phyloP scores from a whole-genome alignment of 1,139 yeast species.

The Kurtzmaniella quercitrusa region DNA sequence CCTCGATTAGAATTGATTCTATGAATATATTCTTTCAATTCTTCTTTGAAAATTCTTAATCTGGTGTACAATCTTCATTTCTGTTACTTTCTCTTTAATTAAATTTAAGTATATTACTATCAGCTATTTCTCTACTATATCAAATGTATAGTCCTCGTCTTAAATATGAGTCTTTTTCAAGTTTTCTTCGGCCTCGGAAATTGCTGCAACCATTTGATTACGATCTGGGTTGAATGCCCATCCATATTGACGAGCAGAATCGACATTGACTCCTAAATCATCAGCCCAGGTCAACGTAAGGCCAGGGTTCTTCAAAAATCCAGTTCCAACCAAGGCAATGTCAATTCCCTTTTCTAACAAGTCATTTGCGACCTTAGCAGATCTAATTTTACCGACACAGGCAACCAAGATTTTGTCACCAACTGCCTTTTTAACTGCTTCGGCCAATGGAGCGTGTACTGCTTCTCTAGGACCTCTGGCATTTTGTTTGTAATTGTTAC shows the following conservation, averaged over 20 bases:
- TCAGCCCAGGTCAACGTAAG: conserved; percentile 49
- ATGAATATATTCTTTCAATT: no score
- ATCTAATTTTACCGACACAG: conserved; percentile 43
- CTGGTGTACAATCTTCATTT: no score
- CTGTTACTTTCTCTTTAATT: neutral
- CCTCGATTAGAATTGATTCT: no score
- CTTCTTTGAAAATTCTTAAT: no score
- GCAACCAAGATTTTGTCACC: conserved; percentile 42
- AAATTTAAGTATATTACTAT: neutral
- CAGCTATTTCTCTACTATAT: no score
- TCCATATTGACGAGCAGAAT: conserved; percentile 35
- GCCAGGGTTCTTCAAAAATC: conserved; percentile 46
- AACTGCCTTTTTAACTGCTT: conserved; percentile 38
- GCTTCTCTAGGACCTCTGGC: conserved; percentile 19
- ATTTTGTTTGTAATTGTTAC: conserved; percentile 34
- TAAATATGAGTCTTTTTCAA: neutral
- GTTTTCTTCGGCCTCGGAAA: conserved; percentile 4
- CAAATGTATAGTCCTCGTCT: neutral
- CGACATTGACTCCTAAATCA: conserved; percentile 37
- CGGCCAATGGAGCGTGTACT: conserved; percentile 36
- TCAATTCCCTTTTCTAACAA: conserved; percentile 42
- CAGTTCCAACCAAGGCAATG: conserved; percentile 42
- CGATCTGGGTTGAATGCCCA: conserved; percentile 18
- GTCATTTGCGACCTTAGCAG: conserved; percentile 30
- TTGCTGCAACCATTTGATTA: conserved; percentile 2